Evolutionary conservation across 23 red algal species (phyloP).

Genomic region (Gracilariopsis chorda): DNA sequence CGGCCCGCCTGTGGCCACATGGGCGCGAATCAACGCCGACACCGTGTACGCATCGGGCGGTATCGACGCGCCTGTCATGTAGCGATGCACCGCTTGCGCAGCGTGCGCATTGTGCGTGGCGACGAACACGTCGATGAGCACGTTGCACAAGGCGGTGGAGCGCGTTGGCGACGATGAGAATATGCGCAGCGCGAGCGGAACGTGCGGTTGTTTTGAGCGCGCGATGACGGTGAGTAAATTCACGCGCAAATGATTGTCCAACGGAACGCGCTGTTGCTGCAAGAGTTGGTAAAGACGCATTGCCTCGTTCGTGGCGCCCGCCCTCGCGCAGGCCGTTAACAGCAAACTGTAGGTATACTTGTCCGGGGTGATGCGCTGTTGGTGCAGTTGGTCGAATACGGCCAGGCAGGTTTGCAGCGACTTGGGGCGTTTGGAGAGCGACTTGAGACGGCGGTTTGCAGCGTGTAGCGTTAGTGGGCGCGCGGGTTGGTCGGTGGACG

Average conservation of each 20-base stretch:
- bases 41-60: conserved; percentile 19
- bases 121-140: conserved; percentile 33
- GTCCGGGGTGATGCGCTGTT: neutral
- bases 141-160: neutral
- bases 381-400: neutral
- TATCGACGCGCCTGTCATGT: neutral
- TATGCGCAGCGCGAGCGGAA: neutral
- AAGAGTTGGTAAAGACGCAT: neutral
- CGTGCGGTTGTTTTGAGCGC: neutral
- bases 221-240: conserved; percentile 9
- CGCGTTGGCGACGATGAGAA: neutral
- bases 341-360: conserved; percentile 31
- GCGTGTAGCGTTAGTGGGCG: neutral
- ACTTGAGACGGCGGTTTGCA: neutral
- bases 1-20: conserved; percentile 2
- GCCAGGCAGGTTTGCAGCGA: neutral
- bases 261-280: neutral
- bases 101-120: neutral
- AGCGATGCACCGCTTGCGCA: neutral
- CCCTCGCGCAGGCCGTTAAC: neutral
- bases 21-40: conserved; percentile 10
- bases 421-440: neutral
- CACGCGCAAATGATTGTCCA: conserved; percentile 15
- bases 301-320: neutral
- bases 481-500: neutral